Evolutionary conservation across 257 asterid genomes (phyloP), one percentile per base, ranked within the genome.

Genomic region (Ocimum tenuiflorum): DNA sequence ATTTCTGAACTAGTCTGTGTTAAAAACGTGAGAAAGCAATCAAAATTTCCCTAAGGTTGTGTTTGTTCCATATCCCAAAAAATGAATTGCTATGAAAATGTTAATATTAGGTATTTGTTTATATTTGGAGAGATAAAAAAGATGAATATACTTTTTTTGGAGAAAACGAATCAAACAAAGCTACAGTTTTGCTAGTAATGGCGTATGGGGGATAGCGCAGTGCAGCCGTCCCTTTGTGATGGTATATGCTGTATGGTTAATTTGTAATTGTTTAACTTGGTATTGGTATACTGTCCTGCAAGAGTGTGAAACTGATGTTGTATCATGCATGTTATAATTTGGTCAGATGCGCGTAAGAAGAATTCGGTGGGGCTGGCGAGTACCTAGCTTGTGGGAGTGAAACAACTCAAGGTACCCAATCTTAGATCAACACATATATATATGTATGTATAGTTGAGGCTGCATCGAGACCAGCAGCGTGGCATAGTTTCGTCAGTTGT

Each of bases 361-460:
- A 89, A 87, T 58, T 87, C 85, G 50, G 96, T 89, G 8, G 95
- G 96, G 27, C 82, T 89, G 73, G 76, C 2, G 89, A 89, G 55
- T 87, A 89, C 77, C 65, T 89, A 36, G 95, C 95, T 33, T 89
- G 96, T 73, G 96, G 96, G 22, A 89, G 96, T 3, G 96, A 89
- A 78, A 87, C 94, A 60, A 85, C 94, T 85, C 82, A 89, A 89
- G 94, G 96, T 88, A 78, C 41, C 8, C 1, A 5, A 23, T n/a
- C 5, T 52, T 52, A 18, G 59, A 14, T 14, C 29, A 24, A 12
- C 9, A 20, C 14, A 15, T 2, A 19, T 7, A 19, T 19, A 15
- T 0, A 5, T 56, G 12, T 23, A 1, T 49, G 42, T 56, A 2
- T 6, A 9, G 27, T 23, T 42, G 68, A 88, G 95, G 95, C 82